Base-by-base conservation (phyloP, 495 filamentous ascomycete genomes). In the Penicillium riverlandense region DNA sequence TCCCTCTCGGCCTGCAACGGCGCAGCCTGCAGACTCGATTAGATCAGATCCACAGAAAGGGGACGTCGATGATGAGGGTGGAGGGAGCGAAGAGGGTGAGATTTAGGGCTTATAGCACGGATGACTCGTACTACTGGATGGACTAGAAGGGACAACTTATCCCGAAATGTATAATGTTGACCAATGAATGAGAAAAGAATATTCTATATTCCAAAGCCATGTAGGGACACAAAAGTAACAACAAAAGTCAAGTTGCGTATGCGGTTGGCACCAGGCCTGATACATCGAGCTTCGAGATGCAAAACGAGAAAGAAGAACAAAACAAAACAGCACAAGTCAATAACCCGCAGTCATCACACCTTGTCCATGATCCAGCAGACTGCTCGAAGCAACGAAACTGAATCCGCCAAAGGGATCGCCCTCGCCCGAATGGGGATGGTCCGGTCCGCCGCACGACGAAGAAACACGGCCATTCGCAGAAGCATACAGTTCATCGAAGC, bases 391-490 rank as follows among this genome's bases (percentile, higher is more conserved):
- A 45, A 96, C 90, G 63, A 86, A 98, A 65, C 88, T 95, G 61
- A 98, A 98, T 2, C 94, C 92, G 11, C 90, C 89, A 69, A 98
- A 97, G 1, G 80, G 80, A 64, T 96, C 79, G 33, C 79, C 75
- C 52, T 78, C 80, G 7, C 47, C 66, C 22, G 22, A 22, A 22
- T 2, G 2, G 2, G 22, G 22, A 6, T 22, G 22, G 4, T 22
- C 22, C 22, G 22, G 22, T 22, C 22, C 22, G 6, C 22, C 22
- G 22, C 22, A 22, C 3, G 22, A 22, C 4, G 22, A 22, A 22
- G 22, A 22, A 22, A 22, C 22, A 22, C 22, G 22, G 11, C 32
- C 27, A 9, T 50, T 59, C 54, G 62, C 35, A 47, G 53, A 38
- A 58, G 67, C 41, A 52, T 67, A 52, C 53, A 66, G 38, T 29